These are phyloP conservation scores for Gremmenia infestans DNA, from an alignment of 2,329 filamentous ascomycete species.

Conservation along the genomic window DNA sequence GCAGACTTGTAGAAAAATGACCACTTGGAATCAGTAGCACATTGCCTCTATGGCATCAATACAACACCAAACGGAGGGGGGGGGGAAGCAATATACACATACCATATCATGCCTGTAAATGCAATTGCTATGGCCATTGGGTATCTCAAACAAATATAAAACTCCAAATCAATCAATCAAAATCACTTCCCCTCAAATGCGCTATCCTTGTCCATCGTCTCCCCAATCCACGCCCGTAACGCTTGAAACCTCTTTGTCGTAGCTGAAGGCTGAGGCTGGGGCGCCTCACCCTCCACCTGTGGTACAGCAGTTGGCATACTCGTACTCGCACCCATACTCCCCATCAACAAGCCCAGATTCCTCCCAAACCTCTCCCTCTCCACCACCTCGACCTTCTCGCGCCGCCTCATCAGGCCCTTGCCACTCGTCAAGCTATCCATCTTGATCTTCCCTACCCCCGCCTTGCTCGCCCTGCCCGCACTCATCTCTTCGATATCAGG, in stretches of 20 bases:
- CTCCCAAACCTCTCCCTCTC: slow-evolving; percentile 81
- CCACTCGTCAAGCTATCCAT: slow-evolving; percentile 70
- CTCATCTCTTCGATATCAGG: slow-evolving; percentile 47
- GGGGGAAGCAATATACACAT: too few species aligned
- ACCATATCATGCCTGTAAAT: too few species aligned
- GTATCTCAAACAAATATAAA: not conserved
- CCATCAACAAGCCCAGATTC: slow-evolving; percentile 69
- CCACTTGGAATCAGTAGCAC: too few species aligned
- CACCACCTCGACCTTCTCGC: slow-evolving; percentile 70
- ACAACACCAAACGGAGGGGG: too few species aligned
- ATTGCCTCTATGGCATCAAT: too few species aligned
- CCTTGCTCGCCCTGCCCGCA: slow-evolving; percentile 30
- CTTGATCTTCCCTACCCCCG: slow-evolving; percentile 57
- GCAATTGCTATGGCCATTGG: not conserved
- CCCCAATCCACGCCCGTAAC: slow-evolving; percentile 74
- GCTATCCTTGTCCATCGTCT: slow-evolving; percentile 84
- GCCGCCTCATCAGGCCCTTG: slow-evolving; percentile 77
- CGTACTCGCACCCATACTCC: not conserved
- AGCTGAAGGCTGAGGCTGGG: slow-evolving; percentile 14
- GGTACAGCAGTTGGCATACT: not conserved
- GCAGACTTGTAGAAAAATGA: too few species aligned
- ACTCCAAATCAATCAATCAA: not conserved
- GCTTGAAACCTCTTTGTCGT: slow-evolving; percentile 70
- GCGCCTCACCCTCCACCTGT: slow-evolving; percentile 8
- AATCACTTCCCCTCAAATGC: slow-evolving; percentile 49